Conservation (phyloP, 106 monocot species). For the Phalaenopsis aphrodite region DNA sequence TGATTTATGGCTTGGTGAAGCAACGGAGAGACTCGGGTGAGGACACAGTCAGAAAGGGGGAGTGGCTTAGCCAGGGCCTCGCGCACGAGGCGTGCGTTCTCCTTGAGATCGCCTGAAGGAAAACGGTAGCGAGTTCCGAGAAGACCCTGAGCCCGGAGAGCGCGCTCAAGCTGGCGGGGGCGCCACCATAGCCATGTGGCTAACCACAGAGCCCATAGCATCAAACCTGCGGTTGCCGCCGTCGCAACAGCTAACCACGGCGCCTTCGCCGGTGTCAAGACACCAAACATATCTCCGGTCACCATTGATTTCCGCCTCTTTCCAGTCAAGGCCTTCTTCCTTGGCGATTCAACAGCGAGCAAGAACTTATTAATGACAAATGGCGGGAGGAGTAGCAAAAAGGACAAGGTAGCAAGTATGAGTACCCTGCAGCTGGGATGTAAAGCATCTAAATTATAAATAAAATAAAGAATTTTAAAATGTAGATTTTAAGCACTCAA, state of each 20-base stretch:
- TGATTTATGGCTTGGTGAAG: slow-evolving; percentile 9
- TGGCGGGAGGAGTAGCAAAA: no score
- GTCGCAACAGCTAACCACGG: background rate
- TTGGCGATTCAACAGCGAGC: background rate
- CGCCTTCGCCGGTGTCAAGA: background rate
- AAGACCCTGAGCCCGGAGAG: slow-evolving; percentile 37
- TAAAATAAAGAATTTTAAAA: no score
- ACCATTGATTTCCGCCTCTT: background rate
- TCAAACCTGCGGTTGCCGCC: background rate
- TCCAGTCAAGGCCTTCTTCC: background rate
- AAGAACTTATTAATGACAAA: no score
- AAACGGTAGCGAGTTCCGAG: slow-evolving; percentile 29
- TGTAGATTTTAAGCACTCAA: no score
- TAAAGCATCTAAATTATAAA: no score
- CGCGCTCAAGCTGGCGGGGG: slow-evolving; percentile 31
- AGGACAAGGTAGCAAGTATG: no score
- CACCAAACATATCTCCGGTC: background rate
- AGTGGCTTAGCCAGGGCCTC: slow-evolving; percentile 21
- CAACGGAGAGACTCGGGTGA: slow-evolving; percentile 18
- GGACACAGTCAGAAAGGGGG: slow-evolving; percentile 24
- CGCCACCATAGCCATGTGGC: slow-evolving; percentile 26
- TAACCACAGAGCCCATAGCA: background rate
- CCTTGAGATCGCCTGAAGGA: slow-evolving; percentile 23
- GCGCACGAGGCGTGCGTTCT: slow-evolving; percentile 2
- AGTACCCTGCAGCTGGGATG: no score